Conservation (phyloP, 768 basidiomycete genomes). For the Pisolithus albus region DNA sequence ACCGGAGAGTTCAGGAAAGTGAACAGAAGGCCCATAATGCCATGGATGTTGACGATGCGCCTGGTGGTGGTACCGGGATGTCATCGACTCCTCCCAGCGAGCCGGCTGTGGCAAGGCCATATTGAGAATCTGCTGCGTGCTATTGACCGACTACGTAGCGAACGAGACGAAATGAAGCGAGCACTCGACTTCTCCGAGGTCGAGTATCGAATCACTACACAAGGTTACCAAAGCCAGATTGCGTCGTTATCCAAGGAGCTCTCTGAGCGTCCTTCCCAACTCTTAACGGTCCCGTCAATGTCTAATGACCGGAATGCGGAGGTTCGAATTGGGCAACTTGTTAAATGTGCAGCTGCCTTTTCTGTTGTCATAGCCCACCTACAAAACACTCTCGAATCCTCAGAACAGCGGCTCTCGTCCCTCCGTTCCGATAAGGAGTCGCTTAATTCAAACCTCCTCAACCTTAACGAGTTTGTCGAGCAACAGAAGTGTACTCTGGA, state of each 20-base stretch:
- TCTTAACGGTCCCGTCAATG: slow-evolving; percentile 1
- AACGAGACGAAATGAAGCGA: slow-evolving; percentile 56
- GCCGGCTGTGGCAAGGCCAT: slow-evolving; percentile 28
- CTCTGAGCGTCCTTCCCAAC: slow-evolving; percentile 17
- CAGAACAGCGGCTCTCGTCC: slow-evolving; percentile 9
- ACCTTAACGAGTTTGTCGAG: slow-evolving; percentile 14
- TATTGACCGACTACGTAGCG: slow-evolving; percentile 58
- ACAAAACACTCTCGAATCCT: slow-evolving; percentile 22
- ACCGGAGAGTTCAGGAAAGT: neutral
- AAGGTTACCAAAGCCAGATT: slow-evolving; percentile 51
- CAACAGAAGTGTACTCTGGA: slow-evolving; percentile 11
- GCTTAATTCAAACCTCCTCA: slow-evolving; percentile 12
- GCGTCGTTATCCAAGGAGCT: slow-evolving; percentile 23
- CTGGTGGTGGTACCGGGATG: neutral
- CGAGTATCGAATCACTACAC: slow-evolving; percentile 58
- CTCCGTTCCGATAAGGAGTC: slow-evolving; percentile 10
- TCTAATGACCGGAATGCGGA: slow-evolving; percentile 2
- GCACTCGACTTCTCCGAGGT: slow-evolving; percentile 62
- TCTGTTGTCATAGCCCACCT: slow-evolving; percentile 36
- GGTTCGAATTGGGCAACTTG: slow-evolving; percentile 23
- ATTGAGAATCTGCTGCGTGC: slow-evolving; percentile 55
- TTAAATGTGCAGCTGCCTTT: slow-evolving; percentile 29
- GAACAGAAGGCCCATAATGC: neutral
- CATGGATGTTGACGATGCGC: slow-evolving; percentile 3
- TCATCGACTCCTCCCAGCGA: slow-evolving; percentile 10